phyloP scores from a whole-genome alignment of 2,329 filamentous ascomycete species.

The Aspergillus sp. region DNA sequence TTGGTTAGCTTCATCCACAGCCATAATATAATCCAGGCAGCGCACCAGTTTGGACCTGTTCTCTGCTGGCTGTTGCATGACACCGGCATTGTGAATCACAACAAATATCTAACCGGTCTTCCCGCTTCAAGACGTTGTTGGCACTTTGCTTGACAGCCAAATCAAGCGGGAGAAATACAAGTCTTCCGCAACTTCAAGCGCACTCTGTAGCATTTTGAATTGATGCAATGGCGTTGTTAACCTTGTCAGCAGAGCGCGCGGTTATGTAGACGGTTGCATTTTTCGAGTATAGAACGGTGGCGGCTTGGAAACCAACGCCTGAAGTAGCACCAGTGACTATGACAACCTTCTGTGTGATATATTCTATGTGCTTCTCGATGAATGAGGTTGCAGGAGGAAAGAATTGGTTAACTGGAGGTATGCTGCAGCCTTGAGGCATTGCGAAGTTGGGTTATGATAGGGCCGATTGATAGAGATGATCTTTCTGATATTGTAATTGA shows the following conservation, averaged over 20 bases:
- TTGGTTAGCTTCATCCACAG: no score
- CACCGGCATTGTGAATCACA: no score
- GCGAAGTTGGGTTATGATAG: not conserved
- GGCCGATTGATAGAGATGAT: not conserved
- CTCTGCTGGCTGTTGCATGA: no score
- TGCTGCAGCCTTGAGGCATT: not conserved
- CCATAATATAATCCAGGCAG: no score
- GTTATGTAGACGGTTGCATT: constrained; percentile 24
- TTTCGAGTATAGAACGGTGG: constrained; percentile 20
- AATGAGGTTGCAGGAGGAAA: not conserved
- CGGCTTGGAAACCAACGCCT: constrained; percentile 14
- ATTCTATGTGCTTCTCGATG: not conserved
- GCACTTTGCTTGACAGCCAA: not conserved
- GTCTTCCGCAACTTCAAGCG: no score
- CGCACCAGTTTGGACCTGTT: no score
- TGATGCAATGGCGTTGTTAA: no score
- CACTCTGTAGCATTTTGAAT: no score
- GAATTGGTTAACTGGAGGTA: not conserved
- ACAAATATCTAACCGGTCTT: no score
- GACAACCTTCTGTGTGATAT: not conserved
- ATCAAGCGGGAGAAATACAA: not conserved
- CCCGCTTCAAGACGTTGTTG: no score
- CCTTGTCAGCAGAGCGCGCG: no score
- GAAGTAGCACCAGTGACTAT: not conserved
- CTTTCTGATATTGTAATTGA: not conserved